These are phyloP conservation scores for Cutaneotrichosporon daszewskae DNA, from an alignment of 1,284 basidiomycete species.

Conservation along the genomic window DNA sequence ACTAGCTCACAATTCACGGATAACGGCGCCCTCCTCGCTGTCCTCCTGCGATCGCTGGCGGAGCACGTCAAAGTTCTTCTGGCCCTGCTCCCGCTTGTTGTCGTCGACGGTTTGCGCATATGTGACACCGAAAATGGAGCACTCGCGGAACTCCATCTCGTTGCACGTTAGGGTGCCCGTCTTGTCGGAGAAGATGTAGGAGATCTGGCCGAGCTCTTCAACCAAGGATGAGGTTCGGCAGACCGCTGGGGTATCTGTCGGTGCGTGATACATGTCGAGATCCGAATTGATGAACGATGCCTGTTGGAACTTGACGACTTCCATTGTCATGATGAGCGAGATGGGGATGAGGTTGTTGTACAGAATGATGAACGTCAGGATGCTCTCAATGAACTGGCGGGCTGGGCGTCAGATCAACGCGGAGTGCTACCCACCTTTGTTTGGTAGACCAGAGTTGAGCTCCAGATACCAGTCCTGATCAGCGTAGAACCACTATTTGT, in stretches of 20 bases:
- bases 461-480: slow-evolving; percentile 75
- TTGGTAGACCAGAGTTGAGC: slow-evolving; percentile 36
- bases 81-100: slow-evolving; percentile 59
- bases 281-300: slow-evolving; percentile 96
- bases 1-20: slow-evolving; percentile 64
- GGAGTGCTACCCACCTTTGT: slow-evolving; percentile 37
- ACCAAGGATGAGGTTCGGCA: slow-evolving; percentile 96
- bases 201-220: slow-evolving; percentile 94
- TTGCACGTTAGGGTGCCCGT: slow-evolving; percentile 96
- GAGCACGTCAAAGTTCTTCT: slow-evolving; percentile 46
- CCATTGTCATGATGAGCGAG: slow-evolving; percentile 98
- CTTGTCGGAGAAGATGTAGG: slow-evolving; percentile 96
- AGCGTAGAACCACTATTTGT: slow-evolving; percentile 68
- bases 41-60: slow-evolving; percentile 49
- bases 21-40: slow-evolving; percentile 61
- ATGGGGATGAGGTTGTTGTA: slow-evolving; percentile 99
- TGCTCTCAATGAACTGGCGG: slow-evolving; percentile 79
- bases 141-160: slow-evolving; percentile 96
- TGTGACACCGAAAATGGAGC: slow-evolving; percentile 77
- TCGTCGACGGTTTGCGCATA: slow-evolving; percentile 89
- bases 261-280: slow-evolving; percentile 90
- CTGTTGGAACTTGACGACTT: slow-evolving; percentile 98
- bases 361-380: slow-evolving; percentile 95
- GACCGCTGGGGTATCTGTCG: slow-evolving; percentile 90
- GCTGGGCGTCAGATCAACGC: slow-evolving; percentile 49